Conservation (phyloP, 108 stramenopile genomes). For the Epithemia pelagica region DNA sequence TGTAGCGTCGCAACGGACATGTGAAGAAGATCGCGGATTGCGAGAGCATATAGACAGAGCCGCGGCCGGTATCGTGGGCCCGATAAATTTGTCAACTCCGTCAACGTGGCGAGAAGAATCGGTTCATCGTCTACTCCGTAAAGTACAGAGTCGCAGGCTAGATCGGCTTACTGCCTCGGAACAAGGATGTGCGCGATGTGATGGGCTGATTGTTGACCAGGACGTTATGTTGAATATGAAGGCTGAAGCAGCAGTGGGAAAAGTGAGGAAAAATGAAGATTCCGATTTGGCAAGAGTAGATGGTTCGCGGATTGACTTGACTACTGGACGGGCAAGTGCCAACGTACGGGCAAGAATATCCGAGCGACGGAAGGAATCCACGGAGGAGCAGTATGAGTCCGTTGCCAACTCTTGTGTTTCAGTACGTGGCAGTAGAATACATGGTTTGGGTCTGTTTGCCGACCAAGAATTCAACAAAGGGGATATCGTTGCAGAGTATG, state of each 20-base stretch:
- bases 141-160: conserved; percentile 62
- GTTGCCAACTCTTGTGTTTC: conserved; percentile 48
- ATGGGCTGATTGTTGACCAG: conserved; percentile 39
- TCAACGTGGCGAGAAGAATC: conserved; percentile 65
- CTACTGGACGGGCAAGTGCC: conserved; percentile 59
- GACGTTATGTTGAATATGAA: conserved; percentile 44
- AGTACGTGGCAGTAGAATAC: conserved; percentile 59
- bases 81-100: conserved; percentile 47
- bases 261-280: conserved; percentile 6
- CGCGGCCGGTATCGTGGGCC: conserved; percentile 36
- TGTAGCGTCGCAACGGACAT: conserved; percentile 36
- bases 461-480: conserved; percentile 65
- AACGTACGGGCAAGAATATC: conserved; percentile 30
- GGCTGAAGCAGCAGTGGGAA: conserved; percentile 30
- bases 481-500: conserved; percentile 92
- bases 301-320: conserved; percentile 46
- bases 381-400: conserved; percentile 21
- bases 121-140: conserved; percentile 51
- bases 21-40: conserved; percentile 53
- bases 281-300: conserved; percentile 24
- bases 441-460: conserved; percentile 77
- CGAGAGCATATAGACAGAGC: conserved; percentile 36
- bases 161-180: conserved; percentile 45
- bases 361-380: conserved; percentile 6
- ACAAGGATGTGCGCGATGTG: conserved; percentile 73